Base-by-base conservation (phyloP, 2,329 filamentous ascomycete species). In the Phaeosphaeria sp. region DNA sequence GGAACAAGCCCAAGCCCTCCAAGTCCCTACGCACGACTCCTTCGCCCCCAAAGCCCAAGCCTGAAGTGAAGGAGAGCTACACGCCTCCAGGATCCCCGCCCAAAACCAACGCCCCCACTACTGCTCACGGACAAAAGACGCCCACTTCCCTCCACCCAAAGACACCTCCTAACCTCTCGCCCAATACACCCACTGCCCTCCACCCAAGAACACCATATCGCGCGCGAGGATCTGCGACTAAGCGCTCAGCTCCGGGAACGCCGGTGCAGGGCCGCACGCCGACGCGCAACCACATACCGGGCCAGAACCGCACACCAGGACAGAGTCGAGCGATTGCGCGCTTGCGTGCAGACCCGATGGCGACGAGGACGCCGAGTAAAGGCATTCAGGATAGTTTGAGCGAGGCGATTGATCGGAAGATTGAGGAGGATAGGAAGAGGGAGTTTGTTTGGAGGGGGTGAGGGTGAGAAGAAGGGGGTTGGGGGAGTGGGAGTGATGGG, bases 341-440 rank as follows among this genome's bases (percentile, higher is more conserved):
- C 30, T n/a, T 11, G 18, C 17, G 18, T 22, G 27, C 13, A 8
- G 63, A 72, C 33, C 58, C 51, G 1, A 68, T 66, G 8, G 64
- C 63, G 1, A 9, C 56, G 2, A 56, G 63, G 8, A 69, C 67
- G 24, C 71, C 71, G 1, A 69, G 66, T 7, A 72, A 66, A n/a
- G 63, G 58, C 21, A 65, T 71, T 6, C 39, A 60, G 15, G 60
- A 49, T 9, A 60, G 55, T 11, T 48, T 72, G 13, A 69, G 71
- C 43, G 21, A 22, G 1, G 69, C 67, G 8, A 74, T 74, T 57
- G 69, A 74, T 61, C 52, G 49, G 21, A 71, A 70, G 59, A 68
- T 73, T 46, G 61, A 51, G 1, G 66, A 66, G 20, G 63, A 72
- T 42, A 49, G 51, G 40, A 51, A 48, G 51, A 36, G 15, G 11